These are phyloP conservation scores for Vanderwaltozyma tropicalis DNA, from an alignment of 805 yeast genomes.

Conservation along the genomic window DNA sequence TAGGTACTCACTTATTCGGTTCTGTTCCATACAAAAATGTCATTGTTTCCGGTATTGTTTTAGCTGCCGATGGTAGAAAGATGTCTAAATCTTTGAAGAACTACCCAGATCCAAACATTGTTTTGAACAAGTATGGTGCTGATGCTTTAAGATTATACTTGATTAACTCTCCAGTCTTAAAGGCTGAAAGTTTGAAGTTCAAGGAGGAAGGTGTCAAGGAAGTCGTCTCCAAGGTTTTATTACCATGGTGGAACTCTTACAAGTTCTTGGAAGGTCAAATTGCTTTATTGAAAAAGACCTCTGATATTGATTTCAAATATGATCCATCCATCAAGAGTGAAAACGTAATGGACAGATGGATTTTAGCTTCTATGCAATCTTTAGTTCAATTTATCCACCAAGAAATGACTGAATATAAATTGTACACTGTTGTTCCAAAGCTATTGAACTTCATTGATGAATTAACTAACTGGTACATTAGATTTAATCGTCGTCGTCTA, in stretches of 20 bases:
- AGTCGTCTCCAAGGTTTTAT: slow-evolving; percentile 86
- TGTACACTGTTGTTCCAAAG: slow-evolving; percentile 94
- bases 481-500: slow-evolving; percentile 95
- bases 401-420: slow-evolving; percentile 84
- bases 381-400: slow-evolving; percentile 73
- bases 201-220: slow-evolving; percentile 99
- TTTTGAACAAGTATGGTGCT: slow-evolving; percentile 87
- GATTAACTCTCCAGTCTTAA: slow-evolving; percentile 93
- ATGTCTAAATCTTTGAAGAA: slow-evolving; percentile 98
- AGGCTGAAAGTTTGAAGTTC: slow-evolving; percentile 93
- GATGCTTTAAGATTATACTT: slow-evolving; percentile 93
- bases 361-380: slow-evolving; percentile 91
- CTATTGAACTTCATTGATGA: slow-evolving; percentile 81
- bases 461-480: slow-evolving; percentile 96
- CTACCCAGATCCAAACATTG: slow-evolving; percentile 86
- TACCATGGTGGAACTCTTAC: slow-evolving; percentile 98
- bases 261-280: slow-evolving; percentile 94
- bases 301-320: slow-evolving; percentile 59
- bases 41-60: slow-evolving; percentile 90
- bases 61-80: slow-evolving; percentile 97
- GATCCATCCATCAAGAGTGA: slow-evolving; percentile 54
- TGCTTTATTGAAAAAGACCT: slow-evolving; percentile 68
- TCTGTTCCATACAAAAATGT: slow-evolving; percentile 91
- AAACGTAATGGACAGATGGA: slow-evolving; percentile 97
- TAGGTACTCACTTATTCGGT: slow-evolving; percentile 90